A percentile compares a stretch with the other conserved stretches of the same genome.
phyloP scores from a whole-genome alignment of 768 basidiomycete species.

The Tephrocybe sp. region DNA sequence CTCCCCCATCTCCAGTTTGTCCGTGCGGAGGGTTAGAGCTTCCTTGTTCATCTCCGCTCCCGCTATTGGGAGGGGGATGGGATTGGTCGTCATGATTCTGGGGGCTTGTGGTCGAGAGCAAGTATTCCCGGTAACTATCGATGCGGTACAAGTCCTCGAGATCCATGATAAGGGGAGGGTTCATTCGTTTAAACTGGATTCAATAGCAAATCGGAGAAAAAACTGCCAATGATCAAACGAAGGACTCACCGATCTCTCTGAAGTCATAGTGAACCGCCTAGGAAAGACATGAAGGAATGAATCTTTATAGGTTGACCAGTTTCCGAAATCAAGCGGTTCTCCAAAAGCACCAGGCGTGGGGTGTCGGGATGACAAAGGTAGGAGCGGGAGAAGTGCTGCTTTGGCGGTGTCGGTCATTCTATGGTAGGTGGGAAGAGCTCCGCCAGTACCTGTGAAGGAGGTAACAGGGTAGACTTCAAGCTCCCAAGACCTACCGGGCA shows the following conservation, averaged over 20 bases:
- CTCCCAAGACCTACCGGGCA: background rate
- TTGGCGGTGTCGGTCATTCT: constrained; percentile 3
- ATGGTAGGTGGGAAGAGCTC: constrained; percentile 11
- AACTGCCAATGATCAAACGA: constrained; percentile 4
- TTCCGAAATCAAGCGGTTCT: constrained; percentile 3
- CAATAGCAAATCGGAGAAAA: constrained; percentile 6
- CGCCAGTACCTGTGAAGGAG: constrained; percentile 5
- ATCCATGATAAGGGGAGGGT: constrained; percentile 10
- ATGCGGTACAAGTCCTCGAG: constrained; percentile 2
- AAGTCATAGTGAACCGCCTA: background rate
- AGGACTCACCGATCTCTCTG: background rate
- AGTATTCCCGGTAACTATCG: constrained; percentile 1
- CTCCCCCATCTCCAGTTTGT: too few relatives aligned
- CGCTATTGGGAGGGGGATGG: too few relatives aligned
- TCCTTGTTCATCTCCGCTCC: too few relatives aligned
- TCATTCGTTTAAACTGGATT: constrained; percentile 14
- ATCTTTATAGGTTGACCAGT: background rate
- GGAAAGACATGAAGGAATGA: background rate
- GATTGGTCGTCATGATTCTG: too few relatives aligned
- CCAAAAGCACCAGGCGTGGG: constrained; percentile 3
- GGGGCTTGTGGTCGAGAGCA: constrained; percentile 4
- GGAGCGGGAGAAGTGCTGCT: constrained; percentile 14
- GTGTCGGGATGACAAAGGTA: constrained; percentile 11
- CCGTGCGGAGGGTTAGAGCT: too few relatives aligned
- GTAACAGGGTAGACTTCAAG: constrained; percentile 14